Percentiles rank a stretch among this genome's conserved stretches.
Conservation (phyloP, 176 grass and related monocot genomes). For the Elymus sibiricus region DNA sequence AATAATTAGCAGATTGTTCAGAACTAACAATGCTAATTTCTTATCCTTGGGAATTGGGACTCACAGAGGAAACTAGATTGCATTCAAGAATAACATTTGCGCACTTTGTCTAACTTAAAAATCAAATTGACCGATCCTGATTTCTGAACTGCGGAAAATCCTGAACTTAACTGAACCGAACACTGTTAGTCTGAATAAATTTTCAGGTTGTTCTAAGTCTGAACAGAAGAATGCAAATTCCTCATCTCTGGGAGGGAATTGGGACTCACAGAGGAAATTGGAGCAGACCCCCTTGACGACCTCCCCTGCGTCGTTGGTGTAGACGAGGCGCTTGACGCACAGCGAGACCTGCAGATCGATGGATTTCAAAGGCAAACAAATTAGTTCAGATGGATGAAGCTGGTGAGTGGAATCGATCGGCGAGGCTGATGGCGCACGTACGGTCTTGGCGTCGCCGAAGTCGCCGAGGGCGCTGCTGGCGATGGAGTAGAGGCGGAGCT, state of each 20-base stretch:
- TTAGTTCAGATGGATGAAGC: too few relatives aligned
- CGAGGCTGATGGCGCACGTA: background rate
- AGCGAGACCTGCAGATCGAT: conserved; percentile 62
- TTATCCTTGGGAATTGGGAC: too few relatives aligned
- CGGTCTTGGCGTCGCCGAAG: conserved; percentile 88
- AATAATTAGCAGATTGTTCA: too few relatives aligned
- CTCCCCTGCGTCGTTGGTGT: conserved; percentile 86
- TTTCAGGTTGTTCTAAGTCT: background rate
- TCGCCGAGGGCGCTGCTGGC: conserved; percentile 94
- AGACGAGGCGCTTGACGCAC: conserved; percentile 95
- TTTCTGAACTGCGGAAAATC: background rate
- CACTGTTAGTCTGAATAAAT: background rate
- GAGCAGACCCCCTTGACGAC: conserved; percentile 96
- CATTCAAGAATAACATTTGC: too few relatives aligned
- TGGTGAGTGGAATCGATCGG: too few relatives aligned
- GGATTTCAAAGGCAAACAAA: too few relatives aligned
- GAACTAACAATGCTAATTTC: too few relatives aligned
- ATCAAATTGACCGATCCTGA: too few relatives aligned
- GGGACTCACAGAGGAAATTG: conserved; percentile 76
- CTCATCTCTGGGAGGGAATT: background rate
- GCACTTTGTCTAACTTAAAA: too few relatives aligned
- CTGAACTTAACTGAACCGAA: too few relatives aligned
- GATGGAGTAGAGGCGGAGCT: conserved; percentile 89
- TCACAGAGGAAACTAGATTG: too few relatives aligned
- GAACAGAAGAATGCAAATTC: background rate